phyloP scores from a whole-genome alignment of 2,329 filamentous ascomycete species.

The Myriosclerotinia curreyana region DNA sequence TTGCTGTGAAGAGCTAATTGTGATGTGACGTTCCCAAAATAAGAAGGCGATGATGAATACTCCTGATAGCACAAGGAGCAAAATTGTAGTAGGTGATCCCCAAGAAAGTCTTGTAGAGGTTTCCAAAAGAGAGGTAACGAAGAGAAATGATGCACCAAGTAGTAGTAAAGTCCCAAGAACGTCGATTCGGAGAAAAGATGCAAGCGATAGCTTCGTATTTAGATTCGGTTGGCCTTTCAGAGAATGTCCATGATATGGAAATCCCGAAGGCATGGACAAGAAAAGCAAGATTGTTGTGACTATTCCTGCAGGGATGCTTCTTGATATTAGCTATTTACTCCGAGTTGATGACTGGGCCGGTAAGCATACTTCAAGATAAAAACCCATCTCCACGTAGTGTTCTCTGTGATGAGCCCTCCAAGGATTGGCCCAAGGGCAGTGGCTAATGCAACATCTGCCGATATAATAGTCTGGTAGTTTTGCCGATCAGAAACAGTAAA shows the following conservation, averaged over 20 bases:
- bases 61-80: constrained; percentile 4
- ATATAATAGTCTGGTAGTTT: background rate
- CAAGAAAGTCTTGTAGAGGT: background rate
- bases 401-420: constrained; percentile 38
- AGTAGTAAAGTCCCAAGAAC: background rate
- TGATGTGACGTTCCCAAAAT: constrained; percentile 4
- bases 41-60: background rate
- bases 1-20: background rate
- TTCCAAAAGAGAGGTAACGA: constrained; percentile 4
- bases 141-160: constrained; percentile 1
- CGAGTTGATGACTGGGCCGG: background rate
- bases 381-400: constrained; percentile 40
- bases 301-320: background rate
- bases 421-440: constrained; percentile 35
- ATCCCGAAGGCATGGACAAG: background rate
- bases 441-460: too few relatives aligned
- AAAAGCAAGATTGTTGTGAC: background rate
- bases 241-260: too few relatives aligned
- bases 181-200: background rate
- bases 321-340: background rate
- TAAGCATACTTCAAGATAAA: constrained; percentile 9
- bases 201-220: background rate
- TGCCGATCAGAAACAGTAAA: constrained; percentile 22
- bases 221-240: background rate
- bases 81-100: background rate